phyloP scores from a whole-genome alignment of 2,329 filamentous ascomycete species.

The Fusarium ambrosium region DNA sequence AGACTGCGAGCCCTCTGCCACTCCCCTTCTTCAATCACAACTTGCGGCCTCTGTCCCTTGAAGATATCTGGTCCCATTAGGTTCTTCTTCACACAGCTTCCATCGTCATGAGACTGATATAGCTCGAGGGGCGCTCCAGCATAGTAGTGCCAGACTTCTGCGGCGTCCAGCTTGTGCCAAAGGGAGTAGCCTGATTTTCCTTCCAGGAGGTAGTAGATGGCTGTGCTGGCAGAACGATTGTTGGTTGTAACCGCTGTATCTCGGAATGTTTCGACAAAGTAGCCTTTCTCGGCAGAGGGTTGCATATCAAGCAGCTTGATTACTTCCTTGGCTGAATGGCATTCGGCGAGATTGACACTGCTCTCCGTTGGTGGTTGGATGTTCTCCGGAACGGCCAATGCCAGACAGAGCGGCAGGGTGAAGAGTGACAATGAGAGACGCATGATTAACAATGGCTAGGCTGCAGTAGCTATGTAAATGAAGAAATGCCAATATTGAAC shows the following conservation, averaged over 20 bases:
- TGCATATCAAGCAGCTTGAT: constrained; percentile 58
- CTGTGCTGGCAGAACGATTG: constrained; percentile 60
- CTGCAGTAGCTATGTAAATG: not conserved
- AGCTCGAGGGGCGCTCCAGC: constrained; percentile 64
- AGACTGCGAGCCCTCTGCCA: constrained; percentile 24
- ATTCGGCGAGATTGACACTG: not conserved
- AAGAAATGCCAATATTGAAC: not conserved
- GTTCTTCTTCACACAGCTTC: constrained; percentile 41
- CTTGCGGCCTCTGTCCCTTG: constrained; percentile 25
- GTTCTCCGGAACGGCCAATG: constrained; percentile 9
- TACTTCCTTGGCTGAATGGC: constrained; percentile 56
- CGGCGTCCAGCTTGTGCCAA: constrained; percentile 64
- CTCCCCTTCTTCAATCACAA: constrained; percentile 10
- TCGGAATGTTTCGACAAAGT: constrained; percentile 61
- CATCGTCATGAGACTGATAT: constrained; percentile 60
- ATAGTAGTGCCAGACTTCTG: constrained; percentile 67
- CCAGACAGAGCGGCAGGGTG: constrained; percentile 13
- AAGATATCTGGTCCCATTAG: constrained; percentile 16
- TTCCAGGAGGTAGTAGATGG: constrained; percentile 67
- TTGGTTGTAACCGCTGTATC: constrained; percentile 50
- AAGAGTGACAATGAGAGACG: not conserved
- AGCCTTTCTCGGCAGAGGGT: constrained; percentile 64
- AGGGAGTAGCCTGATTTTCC: constrained; percentile 57
- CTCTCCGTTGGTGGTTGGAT: constrained; percentile 1
- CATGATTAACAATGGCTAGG: not conserved